phyloP scores from a whole-genome alignment of 2,329 filamentous ascomycete species.

The Tympanopsis confertula region DNA sequence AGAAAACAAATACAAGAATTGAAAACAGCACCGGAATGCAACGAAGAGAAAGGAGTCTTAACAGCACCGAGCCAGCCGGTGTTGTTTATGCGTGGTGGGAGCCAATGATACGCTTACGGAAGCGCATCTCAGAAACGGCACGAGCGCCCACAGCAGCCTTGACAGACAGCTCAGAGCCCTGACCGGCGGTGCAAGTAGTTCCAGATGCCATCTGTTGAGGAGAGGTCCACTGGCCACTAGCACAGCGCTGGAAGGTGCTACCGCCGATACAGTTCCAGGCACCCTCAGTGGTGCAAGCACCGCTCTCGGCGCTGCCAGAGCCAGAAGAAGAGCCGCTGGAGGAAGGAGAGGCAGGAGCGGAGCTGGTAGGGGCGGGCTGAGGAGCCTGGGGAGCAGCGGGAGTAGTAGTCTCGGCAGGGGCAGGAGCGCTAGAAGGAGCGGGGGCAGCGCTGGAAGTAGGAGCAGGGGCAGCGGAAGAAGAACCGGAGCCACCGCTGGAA shows the following conservation, averaged over 20 bases:
- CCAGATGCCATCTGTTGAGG: slow-evolving; percentile 37
- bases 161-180: background rate
- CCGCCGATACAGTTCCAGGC: slow-evolving; percentile 46
- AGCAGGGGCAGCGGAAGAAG: slow-evolving; percentile 9
- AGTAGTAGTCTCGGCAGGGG: background rate
- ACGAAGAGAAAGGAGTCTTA: too few species aligned
- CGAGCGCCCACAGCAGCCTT: background rate
- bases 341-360: slow-evolving; percentile 14
- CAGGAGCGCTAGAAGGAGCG: background rate
- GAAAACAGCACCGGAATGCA: too few species aligned
- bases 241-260: slow-evolving; percentile 48
- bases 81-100: background rate
- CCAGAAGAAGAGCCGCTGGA: slow-evolving; percentile 13
- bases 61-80: too few species aligned
- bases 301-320: slow-evolving; percentile 4
- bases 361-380: slow-evolving; percentile 18
- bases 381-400: slow-evolving; percentile 6
- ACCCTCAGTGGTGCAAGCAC: slow-evolving; percentile 38
- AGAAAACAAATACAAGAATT: too few species aligned
- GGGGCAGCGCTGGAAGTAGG: too few species aligned
- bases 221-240: slow-evolving; percentile 41
- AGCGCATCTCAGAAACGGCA: background rate
- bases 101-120: background rate
- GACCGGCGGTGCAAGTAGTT: slow-evolving; percentile 33
- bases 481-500: slow-evolving; percentile 3